Conservation (phyloP, 129 eudicot genomes). For the Saposhnikovia divaricata region DNA sequence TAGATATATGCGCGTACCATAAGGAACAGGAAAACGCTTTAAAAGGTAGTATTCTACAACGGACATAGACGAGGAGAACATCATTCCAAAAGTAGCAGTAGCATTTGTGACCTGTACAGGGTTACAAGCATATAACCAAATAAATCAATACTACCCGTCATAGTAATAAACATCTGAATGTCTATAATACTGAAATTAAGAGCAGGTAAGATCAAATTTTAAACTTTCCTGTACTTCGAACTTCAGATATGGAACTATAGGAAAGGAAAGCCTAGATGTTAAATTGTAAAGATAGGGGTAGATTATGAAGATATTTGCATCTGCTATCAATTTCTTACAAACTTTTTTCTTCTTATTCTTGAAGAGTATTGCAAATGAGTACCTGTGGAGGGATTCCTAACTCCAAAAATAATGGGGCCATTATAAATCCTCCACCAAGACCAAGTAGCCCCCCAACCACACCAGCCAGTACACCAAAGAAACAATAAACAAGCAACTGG, state of each 20-base stretch:
- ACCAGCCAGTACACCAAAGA: conserved; percentile 65
- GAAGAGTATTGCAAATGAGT: neutral
- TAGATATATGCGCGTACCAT: conserved; percentile 39
- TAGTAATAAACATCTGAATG: neutral
- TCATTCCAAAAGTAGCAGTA: conserved; percentile 94
- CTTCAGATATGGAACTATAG: neutral
- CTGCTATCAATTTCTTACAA: too few relatives aligned
- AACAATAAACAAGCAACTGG: conserved; percentile 49
- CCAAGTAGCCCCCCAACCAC: conserved; percentile 89
- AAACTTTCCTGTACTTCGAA: neutral
- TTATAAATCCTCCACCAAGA: conserved; percentile 86
- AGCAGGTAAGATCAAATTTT: neutral
- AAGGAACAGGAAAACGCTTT: conserved; percentile 88
- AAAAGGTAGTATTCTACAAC: conserved; percentile 91
- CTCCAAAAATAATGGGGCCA: conserved; percentile 90
- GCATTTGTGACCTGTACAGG: conserved; percentile 83
- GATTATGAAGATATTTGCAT: neutral
- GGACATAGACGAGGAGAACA: conserved; percentile 93
- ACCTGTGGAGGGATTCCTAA: conserved; percentile 95
- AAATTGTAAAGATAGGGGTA: too few relatives aligned
- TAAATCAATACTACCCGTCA: neutral
- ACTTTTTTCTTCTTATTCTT: neutral
- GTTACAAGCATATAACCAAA: neutral
- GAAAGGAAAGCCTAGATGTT: neutral
- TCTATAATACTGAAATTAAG: too few relatives aligned